Evolutionary conservation across 441 rosid genomes (phyloP).

Genomic region (Arabidopsis lyrata): DNA sequence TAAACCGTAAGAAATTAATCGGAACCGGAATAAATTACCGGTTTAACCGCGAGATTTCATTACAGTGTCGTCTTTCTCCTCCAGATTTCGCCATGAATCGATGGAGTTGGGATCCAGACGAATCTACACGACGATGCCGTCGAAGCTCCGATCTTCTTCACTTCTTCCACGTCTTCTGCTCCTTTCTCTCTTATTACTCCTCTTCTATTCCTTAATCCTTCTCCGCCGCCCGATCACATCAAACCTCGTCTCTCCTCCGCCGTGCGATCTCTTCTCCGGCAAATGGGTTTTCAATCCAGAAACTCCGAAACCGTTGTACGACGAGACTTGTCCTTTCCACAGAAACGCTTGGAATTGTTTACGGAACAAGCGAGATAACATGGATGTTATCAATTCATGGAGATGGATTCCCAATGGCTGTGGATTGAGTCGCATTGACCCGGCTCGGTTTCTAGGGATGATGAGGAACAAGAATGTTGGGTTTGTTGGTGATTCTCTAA

Average conservation of each 20-base stretch:
- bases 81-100: slow-evolving; percentile 21
- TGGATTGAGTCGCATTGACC: slow-evolving; percentile 63
- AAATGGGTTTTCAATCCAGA: slow-evolving; percentile 60
- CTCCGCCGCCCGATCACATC: slow-evolving; percentile 42
- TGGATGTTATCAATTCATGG: slow-evolving; percentile 84
- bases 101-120: slow-evolving; percentile 45
- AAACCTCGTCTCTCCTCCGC: slow-evolving; percentile 38
- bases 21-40: not conserved
- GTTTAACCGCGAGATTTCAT: slow-evolving; percentile 19
- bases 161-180: slow-evolving; percentile 59
- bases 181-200: slow-evolving; percentile 57
- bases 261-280: slow-evolving; percentile 82
- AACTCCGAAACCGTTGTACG: slow-evolving; percentile 56
- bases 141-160: slow-evolving; percentile 61
- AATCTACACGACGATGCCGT: slow-evolving; percentile 55
- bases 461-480: slow-evolving; percentile 87
- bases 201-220: slow-evolving; percentile 49
- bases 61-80: slow-evolving; percentile 34
- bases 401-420: slow-evolving; percentile 81
- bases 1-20: not conserved
- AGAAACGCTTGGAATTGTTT: slow-evolving; percentile 94
- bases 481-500: slow-evolving; percentile 92
- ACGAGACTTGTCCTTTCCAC: slow-evolving; percentile 89
- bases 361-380: slow-evolving; percentile 68
- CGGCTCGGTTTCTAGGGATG: slow-evolving; percentile 57